Percentiles rank a stretch among this genome's conserved stretches.
phyloP scores from a whole-genome alignment of 2,329 filamentous ascomycete genomes.

The Parastagonospora avenae region DNA sequence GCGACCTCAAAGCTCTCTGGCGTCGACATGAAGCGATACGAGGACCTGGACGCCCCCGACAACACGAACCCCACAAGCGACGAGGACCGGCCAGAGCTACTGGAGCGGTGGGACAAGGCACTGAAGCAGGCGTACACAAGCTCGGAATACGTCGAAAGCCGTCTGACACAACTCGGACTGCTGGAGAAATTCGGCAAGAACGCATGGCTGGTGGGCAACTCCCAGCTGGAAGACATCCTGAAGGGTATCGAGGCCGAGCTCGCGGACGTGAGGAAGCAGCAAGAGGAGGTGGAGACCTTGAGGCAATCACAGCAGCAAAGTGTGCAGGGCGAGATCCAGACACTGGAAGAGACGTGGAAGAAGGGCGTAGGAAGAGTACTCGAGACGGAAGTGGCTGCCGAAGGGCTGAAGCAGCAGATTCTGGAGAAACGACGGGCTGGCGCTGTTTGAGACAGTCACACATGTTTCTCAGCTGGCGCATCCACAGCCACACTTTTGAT shows the following conservation, averaged over 20 bases:
- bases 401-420: conserved; percentile 61
- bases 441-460: conserved; percentile 25
- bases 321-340: conserved; percentile 72
- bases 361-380: conserved; percentile 77
- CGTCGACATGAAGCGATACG: conserved; percentile 82
- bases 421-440: conserved; percentile 42
- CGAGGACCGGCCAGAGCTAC: conserved; percentile 44
- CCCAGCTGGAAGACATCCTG: conserved; percentile 75
- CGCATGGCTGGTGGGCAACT: conserved; percentile 87
- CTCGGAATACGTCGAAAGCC: conserved; percentile 61
- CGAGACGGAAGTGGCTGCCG: conserved; percentile 84
- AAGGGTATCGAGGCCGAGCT: conserved; percentile 75
- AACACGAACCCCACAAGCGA: conserved; percentile 44
- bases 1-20: conserved; percentile 56
- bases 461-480: background rate
- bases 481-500: too few relatives aligned
- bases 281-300: conserved; percentile 74
- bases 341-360: conserved; percentile 79
- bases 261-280: conserved; percentile 66
- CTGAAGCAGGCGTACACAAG: conserved; percentile 63
- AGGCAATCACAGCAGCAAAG: conserved; percentile 73
- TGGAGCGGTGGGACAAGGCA: conserved; percentile 56
- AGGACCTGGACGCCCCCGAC: conserved; percentile 68
- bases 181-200: conserved; percentile 85
- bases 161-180: conserved; percentile 69